These are phyloP conservation scores for Cercospora sesami DNA, from an alignment of 2,329 filamentous ascomycete genomes.

Conservation along the genomic window DNA sequence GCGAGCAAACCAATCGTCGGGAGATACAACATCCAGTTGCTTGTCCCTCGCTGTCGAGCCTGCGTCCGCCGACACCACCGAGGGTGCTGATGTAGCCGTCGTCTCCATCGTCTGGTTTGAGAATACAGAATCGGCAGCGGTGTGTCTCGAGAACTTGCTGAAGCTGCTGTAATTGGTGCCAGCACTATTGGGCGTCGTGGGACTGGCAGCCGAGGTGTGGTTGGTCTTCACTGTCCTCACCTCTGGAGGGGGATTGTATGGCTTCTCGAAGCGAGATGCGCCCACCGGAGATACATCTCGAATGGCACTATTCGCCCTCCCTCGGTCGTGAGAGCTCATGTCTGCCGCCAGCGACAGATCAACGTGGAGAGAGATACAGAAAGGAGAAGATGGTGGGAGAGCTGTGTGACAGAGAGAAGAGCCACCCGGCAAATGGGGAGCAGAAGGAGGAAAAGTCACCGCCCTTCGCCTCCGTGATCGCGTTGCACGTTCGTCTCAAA, in stretches of 20 bases:
- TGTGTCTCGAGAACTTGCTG: slow-evolving; percentile 19
- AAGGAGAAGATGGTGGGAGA: background rate
- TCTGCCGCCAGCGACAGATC: background rate
- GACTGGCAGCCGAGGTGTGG: slow-evolving; percentile 21
- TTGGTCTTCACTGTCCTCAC: slow-evolving; percentile 7
- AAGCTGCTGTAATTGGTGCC: slow-evolving; percentile 21
- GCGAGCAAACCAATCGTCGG: slow-evolving; percentile 40
- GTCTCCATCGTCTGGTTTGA: slow-evolving; percentile 24
- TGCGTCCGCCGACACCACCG: slow-evolving; percentile 11
- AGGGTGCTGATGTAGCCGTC: slow-evolving; percentile 19
- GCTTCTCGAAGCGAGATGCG: slow-evolving; percentile 35
- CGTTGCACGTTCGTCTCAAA: background rate
- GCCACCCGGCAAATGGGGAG: background rate
- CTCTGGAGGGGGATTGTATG: slow-evolving; percentile 26
- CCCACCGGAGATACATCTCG: slow-evolving; percentile 35
- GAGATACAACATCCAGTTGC: slow-evolving; percentile 1
- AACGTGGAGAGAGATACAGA: background rate
- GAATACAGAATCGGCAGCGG: slow-evolving; percentile 21
- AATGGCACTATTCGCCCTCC: slow-evolving; percentile 1
- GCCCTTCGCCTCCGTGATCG: background rate
- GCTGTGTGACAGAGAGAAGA: background rate
- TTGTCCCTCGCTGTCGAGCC: background rate
- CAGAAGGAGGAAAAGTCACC: background rate
- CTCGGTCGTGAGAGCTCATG: background rate
- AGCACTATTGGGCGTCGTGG: slow-evolving; percentile 23